These are phyloP conservation scores for Heimioporus sp. DNA, from an alignment of 768 basidiomycete genomes.

Conservation along the genomic window DNA sequence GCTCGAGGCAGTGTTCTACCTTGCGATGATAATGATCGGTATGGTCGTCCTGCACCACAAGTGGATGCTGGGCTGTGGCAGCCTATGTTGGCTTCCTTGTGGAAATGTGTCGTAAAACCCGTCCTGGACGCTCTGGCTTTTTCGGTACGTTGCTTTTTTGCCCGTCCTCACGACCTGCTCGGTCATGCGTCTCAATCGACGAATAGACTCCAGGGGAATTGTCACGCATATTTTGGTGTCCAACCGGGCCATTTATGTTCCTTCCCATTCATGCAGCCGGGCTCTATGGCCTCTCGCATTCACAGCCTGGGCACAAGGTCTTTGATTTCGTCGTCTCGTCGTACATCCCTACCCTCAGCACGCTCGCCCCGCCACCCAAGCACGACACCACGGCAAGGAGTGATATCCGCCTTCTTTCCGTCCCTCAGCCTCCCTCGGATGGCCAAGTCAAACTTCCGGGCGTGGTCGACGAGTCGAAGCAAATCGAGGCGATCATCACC, in stretches of 20 bases:
- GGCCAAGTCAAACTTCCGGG: conserved; percentile 5
- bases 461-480: conserved; percentile 17
- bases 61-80: background rate
- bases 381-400: background rate
- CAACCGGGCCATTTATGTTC: background rate
- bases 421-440: conserved; percentile 13
- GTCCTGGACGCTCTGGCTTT: background rate
- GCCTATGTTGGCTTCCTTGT: background rate
- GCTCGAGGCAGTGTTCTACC: background rate
- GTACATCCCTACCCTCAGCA: conserved; percentile 28
- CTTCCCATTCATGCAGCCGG: conserved; percentile 4
- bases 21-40: background rate
- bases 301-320: background rate
- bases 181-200: background rate
- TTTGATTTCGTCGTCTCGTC: conserved; percentile 13
- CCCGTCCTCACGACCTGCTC: background rate
- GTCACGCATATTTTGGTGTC: background rate
- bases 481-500: background rate
- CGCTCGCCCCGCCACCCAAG: conserved; percentile 4
- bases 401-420: conserved; percentile 3
- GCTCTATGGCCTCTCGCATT: background rate
- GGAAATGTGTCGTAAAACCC: conserved; percentile 3
- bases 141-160: background rate
- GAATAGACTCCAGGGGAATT: background rate
- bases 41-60: background rate